These are phyloP conservation scores for Cubamyces lactineus DNA, from an alignment of 768 basidiomycete genomes.

Conservation along the genomic window DNA sequence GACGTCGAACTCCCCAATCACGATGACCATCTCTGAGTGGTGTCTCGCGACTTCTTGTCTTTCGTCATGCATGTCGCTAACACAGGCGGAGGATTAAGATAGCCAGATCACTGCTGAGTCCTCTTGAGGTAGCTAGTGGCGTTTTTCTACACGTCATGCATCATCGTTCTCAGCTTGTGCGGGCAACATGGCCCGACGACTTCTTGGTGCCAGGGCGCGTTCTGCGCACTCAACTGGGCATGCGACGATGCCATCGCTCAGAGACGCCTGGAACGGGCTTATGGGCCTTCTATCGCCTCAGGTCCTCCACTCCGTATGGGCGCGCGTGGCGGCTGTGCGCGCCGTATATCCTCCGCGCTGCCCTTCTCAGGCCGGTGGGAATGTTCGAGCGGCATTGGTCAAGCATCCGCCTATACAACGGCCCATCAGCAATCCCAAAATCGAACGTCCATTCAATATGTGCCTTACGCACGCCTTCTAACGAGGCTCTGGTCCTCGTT, in stretches of 20 bases:
- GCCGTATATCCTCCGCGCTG: not conserved
- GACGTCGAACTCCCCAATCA: too few relatives aligned
- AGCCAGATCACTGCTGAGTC: too few relatives aligned
- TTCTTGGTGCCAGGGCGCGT: not conserved
- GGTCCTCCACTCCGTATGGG: not conserved
- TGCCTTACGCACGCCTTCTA: not conserved
- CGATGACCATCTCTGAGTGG: too few relatives aligned
- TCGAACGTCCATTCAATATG: conserved; percentile 2
- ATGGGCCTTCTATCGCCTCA: conserved; percentile 8
- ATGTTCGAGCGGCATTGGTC: not conserved
- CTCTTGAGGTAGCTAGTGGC: not conserved
- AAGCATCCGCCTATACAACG: conserved; percentile 1
- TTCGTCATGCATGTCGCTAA: not conserved
- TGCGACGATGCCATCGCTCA: not conserved
- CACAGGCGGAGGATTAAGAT: too few relatives aligned
- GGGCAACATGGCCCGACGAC: not conserved
- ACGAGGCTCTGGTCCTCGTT: not conserved
- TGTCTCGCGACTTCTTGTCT: not conserved
- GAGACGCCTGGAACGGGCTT: conserved; percentile 8
- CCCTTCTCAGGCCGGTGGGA: conserved; percentile 10
- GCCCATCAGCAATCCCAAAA: not conserved
- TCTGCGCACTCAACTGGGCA: not conserved
- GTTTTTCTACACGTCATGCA: not conserved
- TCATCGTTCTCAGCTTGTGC: not conserved
- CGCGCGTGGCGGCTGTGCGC: conserved; percentile 8